Evolutionary conservation across 2,329 filamentous ascomycete genomes (phyloP).

Genomic region (Ascosphaera aggregata): DNA sequence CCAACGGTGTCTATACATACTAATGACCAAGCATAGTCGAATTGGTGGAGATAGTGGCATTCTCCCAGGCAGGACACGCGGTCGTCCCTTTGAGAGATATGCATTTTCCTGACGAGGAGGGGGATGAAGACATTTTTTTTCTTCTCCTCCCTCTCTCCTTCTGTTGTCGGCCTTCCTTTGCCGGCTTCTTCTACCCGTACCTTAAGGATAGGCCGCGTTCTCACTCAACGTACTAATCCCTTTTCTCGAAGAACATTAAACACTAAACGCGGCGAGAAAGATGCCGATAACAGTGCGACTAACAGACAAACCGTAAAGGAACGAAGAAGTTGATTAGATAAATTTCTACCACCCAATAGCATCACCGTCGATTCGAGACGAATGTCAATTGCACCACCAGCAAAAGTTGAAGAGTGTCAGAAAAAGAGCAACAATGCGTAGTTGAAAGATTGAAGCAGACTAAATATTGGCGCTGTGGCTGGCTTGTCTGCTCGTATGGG

Average conservation of each 20-base stretch:
- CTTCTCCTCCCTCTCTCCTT: too few relatives aligned
- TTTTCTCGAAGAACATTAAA: neutral
- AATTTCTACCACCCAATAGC: neutral
- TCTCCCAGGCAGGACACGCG: conserved; percentile 47
- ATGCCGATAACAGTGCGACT: neutral
- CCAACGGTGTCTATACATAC: conserved; percentile 26
- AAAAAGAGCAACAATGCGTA: neutral
- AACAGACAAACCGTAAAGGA: neutral
- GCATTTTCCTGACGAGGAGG: conserved; percentile 22
- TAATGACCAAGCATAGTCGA: conserved; percentile 34
- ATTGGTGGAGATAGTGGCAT: conserved; percentile 46
- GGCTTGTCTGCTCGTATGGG: neutral
- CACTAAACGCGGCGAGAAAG: neutral
- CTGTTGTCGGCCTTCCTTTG: too few relatives aligned
- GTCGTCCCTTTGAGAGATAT: conserved; percentile 49
- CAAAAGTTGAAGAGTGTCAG: neutral
- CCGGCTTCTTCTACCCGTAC: neutral
- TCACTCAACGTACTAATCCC: too few relatives aligned
- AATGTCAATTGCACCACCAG: neutral
- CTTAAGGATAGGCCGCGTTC: neutral
- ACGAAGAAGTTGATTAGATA: neutral
- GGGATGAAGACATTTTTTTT: too few relatives aligned
- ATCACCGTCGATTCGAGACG: neutral
- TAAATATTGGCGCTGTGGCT: neutral
- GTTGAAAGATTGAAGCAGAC: neutral